phyloP scores from a whole-genome alignment of 2,329 filamentous ascomycete species.

The Botrytis deweyae region DNA sequence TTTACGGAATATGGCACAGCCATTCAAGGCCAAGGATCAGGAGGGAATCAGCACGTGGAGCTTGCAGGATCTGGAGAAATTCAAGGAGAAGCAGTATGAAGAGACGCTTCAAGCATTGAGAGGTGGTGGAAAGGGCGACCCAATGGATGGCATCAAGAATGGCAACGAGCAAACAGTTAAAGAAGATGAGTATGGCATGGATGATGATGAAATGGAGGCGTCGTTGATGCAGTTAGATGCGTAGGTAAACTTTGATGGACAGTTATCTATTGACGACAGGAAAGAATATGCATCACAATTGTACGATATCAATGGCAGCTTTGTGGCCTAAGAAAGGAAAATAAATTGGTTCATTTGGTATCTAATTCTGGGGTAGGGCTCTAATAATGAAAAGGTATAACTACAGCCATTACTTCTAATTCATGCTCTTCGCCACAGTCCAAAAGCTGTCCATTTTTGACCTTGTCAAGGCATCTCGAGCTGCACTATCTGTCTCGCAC shows the following conservation, averaged over 20 bases:
- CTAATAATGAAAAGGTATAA: constrained; percentile 2
- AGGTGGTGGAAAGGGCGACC: constrained; percentile 38
- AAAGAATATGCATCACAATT: background rate
- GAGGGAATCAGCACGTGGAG: constrained; percentile 95
- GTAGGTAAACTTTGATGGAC: constrained; percentile 10
- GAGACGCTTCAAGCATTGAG: constrained; percentile 64
- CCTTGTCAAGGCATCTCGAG: constrained; percentile 73
- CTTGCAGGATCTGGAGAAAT: constrained; percentile 69
- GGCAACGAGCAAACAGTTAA: constrained; percentile 28
- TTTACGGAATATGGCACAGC: constrained; percentile 86
- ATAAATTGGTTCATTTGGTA: constrained; percentile 12
- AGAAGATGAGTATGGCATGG: constrained; percentile 38
- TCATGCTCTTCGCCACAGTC: constrained; percentile 73
- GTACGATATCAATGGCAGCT: constrained; percentile 3
- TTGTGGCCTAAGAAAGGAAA: background rate
- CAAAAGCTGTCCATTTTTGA: constrained; percentile 95
- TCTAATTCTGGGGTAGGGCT: constrained; percentile 4
- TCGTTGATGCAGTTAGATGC: constrained; percentile 49
- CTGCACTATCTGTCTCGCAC: constrained; percentile 90
- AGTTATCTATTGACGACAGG: background rate
- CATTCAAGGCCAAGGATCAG: constrained; percentile 77
- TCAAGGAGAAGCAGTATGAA: constrained; percentile 73
- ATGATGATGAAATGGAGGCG: constrained; percentile 46
- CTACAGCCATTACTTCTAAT: constrained; percentile 24
- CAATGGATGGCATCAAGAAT: constrained; percentile 25